Evolutionary conservation across 129 eudicot species (phyloP).

Genomic region (Tanacetum coccineum): DNA sequence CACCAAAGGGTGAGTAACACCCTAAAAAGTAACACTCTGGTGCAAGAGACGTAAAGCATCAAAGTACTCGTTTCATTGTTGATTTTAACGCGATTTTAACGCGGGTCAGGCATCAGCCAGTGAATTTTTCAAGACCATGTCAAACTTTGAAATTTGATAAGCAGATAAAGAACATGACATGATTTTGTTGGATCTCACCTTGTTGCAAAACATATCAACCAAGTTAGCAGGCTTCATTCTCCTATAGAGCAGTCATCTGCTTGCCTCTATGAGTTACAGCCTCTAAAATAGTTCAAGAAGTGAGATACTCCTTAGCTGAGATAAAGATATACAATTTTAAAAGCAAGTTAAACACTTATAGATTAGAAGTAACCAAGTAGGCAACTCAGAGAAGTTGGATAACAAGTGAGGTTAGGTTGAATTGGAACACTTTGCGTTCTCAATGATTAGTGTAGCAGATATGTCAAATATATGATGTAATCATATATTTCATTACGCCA

Average conservation of each 20-base stretch:
- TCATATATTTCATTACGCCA: no score
- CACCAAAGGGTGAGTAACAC: background rate
- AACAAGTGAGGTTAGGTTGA: no score
- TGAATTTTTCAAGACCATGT: background rate
- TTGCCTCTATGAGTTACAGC: background rate
- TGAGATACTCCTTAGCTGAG: background rate
- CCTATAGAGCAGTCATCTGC: no score
- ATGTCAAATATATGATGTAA: no score
- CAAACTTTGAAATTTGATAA: background rate
- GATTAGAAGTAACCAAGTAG: no score
- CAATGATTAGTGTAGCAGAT: no score
- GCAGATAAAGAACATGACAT: background rate
- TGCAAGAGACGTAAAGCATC: background rate
- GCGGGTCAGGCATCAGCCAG: background rate
- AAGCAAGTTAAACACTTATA: background rate
- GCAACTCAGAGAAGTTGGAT: no score
- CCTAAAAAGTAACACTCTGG: background rate
- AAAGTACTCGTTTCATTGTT: background rate
- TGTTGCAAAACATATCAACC: background rate
- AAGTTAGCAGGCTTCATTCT: background rate
- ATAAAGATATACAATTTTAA: background rate
- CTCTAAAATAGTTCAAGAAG: background rate
- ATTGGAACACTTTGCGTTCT: no score
- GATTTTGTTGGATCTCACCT: constrained; percentile 3
- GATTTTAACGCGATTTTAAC: no score